phyloP scores from a whole-genome alignment of 495 filamentous ascomycete species.

The Aspergillus carlsbadensis region DNA sequence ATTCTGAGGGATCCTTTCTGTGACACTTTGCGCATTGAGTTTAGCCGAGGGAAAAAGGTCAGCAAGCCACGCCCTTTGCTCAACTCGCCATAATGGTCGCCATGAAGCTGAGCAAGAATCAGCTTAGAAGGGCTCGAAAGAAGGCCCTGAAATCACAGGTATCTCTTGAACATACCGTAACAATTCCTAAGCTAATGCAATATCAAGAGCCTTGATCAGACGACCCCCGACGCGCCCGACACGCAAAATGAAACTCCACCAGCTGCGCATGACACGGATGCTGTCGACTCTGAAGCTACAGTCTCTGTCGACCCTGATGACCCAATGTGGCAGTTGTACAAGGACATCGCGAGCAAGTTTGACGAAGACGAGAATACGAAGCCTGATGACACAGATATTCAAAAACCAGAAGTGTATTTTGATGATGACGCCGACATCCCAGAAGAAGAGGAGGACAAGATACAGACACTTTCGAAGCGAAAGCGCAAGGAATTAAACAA shows the following conservation, averaged over 20 bases:
- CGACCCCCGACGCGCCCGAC: not conserved
- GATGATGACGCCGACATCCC: conserved; percentile 87
- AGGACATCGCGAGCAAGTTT: conserved; percentile 75
- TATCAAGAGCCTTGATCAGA: not conserved
- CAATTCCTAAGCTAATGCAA: conserved; percentile 2
- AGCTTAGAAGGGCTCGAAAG: conserved; percentile 82
- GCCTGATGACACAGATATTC: conserved; percentile 60
- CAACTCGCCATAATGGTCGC: not conserved
- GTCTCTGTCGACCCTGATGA: conserved; percentile 60
- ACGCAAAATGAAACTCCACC: not conserved
- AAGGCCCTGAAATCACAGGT: conserved; percentile 68
- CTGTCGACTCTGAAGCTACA: conserved; percentile 31
- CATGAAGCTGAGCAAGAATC: conserved; percentile 77
- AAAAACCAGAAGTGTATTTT: conserved; percentile 86
- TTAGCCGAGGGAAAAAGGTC: no score
- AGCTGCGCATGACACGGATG: conserved; percentile 21
- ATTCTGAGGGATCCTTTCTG: no score
- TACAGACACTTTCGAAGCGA: conserved; percentile 83
- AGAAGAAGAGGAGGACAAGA: conserved; percentile 67
- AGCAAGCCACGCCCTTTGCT: no score
- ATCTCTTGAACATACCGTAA: conserved; percentile 19
- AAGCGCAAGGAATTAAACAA: conserved; percentile 87
- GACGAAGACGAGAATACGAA: conserved; percentile 57
- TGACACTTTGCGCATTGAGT: no score
- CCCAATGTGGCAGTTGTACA: conserved; percentile 80